Conservation (phyloP, 805 yeast species). For the Pichia occidentalis region DNA sequence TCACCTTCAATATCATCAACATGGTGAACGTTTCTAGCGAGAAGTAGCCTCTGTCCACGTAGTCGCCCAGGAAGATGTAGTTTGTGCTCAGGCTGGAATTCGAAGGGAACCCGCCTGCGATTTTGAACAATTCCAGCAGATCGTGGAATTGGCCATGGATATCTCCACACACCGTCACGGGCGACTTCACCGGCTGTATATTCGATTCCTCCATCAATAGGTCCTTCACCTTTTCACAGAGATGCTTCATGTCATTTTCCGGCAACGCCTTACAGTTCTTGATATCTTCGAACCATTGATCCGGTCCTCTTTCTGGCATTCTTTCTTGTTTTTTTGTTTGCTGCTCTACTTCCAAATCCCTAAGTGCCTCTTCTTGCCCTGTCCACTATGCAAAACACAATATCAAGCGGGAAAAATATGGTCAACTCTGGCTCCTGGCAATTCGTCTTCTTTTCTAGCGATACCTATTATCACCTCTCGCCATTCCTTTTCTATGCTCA, state of each 20-base stretch:
- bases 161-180: slow-evolving; percentile 95
- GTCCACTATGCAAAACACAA: too few relatives aligned
- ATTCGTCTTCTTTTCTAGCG: too few relatives aligned
- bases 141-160: slow-evolving; percentile 98
- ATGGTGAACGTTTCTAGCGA: slow-evolving; percentile 90
- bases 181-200: slow-evolving; percentile 88
- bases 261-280: slow-evolving; percentile 82
- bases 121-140: slow-evolving; percentile 78
- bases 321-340: not conserved
- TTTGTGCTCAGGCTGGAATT: slow-evolving; percentile 41
- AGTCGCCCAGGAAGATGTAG: slow-evolving; percentile 89
- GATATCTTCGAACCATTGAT: slow-evolving; percentile 92
- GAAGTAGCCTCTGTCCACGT: slow-evolving; percentile 97
- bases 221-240: slow-evolving; percentile 93
- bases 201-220: slow-evolving; percentile 92
- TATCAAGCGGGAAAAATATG: too few relatives aligned
- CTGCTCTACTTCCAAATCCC: too few relatives aligned
- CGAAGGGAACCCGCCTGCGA: slow-evolving; percentile 89
- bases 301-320: slow-evolving; percentile 70
- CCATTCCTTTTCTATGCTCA: too few relatives aligned
- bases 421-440: too few relatives aligned
- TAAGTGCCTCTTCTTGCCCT: too few relatives aligned
- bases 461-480: too few relatives aligned
- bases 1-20: slow-evolving; percentile 87
- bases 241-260: slow-evolving; percentile 91